Evolutionary conservation across 148 eudicot species (phyloP), one percentile per base, ranked within the genome.

Genomic region (Camellia granthamiana): DNA sequence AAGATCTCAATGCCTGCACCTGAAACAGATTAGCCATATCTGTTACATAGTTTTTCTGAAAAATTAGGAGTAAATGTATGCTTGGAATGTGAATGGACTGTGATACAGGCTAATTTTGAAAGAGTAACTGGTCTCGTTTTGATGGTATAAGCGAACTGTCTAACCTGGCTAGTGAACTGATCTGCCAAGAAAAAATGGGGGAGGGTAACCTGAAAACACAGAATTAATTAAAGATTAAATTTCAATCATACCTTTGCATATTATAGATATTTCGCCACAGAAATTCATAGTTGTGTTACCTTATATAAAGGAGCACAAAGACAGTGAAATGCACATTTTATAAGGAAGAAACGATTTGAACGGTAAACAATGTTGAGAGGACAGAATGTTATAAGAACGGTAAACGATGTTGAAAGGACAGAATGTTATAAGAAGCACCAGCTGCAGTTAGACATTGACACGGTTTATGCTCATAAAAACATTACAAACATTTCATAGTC

Each of bases 81-180:
- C 38, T 30, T 30, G 38, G 38, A 30, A 30, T 30, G 38, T 49
- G 52, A 49, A 49, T 49, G 12, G 56, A 9, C 44, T 6, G 18
- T 11, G 5, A 65, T 9, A 5, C 5, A 41, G 11, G 52, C 52
- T 49, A 7, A 49, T 49, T 49, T 67, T 67, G 44, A 43, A 15
- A 69, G 58, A 13, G 56, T 6, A 18, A 71, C 15, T 16, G 13
- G 23, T 12, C 51, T 77, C 7, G n/a, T 5, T 15, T 49, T 30
- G 6, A 5, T 49, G 52, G 6, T 2, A 3, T 49, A 49, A 49
- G 52, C 52, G 7, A 49, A 49, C 3, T 67, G 42, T 15, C 63
- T 41, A 69, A 89, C 92, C 90, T 89, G 92, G 86, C 93, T 90
- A 12, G 90, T 87, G 30, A 90, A 81, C 83, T 90, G 93, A 82